Base-by-base conservation (phyloP, 139 green algal genomes). In the Chlorella sp. region DNA sequence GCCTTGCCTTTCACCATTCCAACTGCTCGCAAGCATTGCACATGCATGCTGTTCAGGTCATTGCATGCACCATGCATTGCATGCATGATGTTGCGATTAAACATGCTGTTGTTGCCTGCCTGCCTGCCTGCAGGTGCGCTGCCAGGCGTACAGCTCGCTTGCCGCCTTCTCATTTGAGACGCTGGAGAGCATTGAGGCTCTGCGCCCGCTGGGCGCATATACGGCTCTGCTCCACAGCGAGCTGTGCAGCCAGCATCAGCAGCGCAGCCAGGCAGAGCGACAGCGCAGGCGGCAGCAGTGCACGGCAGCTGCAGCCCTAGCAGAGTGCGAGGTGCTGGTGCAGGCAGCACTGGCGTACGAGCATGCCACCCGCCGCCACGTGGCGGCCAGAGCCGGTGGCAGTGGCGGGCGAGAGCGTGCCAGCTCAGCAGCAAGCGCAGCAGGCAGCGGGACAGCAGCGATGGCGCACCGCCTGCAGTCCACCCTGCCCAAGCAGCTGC, bases 81-180 rank as follows among this genome's bases (percentile, higher is more conserved):
- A 38, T 76, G 38, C 38, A 4, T 34, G 20, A 40, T 3, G 14
- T 64, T 48, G n/a, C 28, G 28, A 41, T 9, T 40, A n/a, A 34
- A 13, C 48, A 44, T 13, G n/a, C 48, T 44, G 46, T 16, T 19
- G 17, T 68, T 34, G 8, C 32, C 7, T 16, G 30, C 54, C 13
- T 38, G 30, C 11, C 72, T 36, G n/a, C 22, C 22, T 13, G 74
- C 81, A 88, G 75, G 90, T 94, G 38, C 80, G 91, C 17, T 19
- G 24, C 2, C 86, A 87, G 46, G 91, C 91, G 0, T 92, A 90
- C 72, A 8, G 13, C 20, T 80, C 90, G 3, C 85, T 94, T 36
- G 60, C 76, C 3, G 78, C 67, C 34, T 93, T 91, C 80, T 48
- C 82, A 3, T 70, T 83, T 19, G 84, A 84, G 2, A 41, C 76